phyloP scores from a whole-genome alignment of 805 yeast genomes.

The Huiozyma naganishii region DNA sequence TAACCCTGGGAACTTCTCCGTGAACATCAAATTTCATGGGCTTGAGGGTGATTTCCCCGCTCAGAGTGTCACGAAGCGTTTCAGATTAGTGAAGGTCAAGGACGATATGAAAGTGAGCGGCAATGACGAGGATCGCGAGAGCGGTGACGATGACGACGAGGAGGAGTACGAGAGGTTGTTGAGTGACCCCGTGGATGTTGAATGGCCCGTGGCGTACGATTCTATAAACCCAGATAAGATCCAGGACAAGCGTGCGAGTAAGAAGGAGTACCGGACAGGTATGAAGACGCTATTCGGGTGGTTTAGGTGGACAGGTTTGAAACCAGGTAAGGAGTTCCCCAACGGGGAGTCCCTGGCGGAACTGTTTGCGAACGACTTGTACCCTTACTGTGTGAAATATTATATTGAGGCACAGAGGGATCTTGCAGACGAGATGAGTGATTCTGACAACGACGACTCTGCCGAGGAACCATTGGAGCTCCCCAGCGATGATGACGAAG shows the following conservation, averaged over 20 bases:
- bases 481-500: constrained; percentile 2
- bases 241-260: constrained; percentile 39
- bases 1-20: constrained; percentile 38
- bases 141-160: constrained; percentile 31
- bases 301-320: constrained; percentile 75
- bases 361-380: constrained; percentile 65
- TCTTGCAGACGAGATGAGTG: constrained; percentile 44
- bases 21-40: constrained; percentile 48
- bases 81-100: constrained; percentile 31
- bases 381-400: constrained; percentile 75
- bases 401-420: constrained; percentile 67
- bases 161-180: constrained; percentile 45
- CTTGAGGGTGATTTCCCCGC: constrained; percentile 39
- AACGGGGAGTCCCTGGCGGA: constrained; percentile 71
- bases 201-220: constrained; percentile 63
- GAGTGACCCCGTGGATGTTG: constrained; percentile 43
- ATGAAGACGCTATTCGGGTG: constrained; percentile 82
- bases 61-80: constrained; percentile 52
- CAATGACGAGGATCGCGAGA: constrained; percentile 5
- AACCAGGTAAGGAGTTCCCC: constrained; percentile 68
- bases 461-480: constrained; percentile 13
- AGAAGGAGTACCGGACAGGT: constrained; percentile 53
- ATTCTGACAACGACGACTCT: constrained; percentile 31
- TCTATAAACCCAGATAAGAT: constrained; percentile 44
- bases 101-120: constrained; percentile 11